Evolutionary conservation across 108 stramenopile species (phyloP).

Genomic region (Fistulifera pelliculosa): DNA sequence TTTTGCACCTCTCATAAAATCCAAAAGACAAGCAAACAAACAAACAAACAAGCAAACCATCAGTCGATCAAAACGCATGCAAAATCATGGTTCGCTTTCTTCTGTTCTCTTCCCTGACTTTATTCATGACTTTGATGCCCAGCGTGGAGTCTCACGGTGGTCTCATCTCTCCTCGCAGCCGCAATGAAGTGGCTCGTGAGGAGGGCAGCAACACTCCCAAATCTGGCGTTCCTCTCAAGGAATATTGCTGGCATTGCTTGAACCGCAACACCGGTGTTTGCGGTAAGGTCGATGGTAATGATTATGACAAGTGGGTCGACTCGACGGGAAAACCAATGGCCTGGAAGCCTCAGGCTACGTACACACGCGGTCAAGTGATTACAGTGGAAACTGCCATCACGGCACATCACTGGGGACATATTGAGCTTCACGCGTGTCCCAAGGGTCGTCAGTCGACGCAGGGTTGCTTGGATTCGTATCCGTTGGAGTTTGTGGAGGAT

Average conservation of each 20-base stretch:
- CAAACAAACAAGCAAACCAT: too few species aligned
- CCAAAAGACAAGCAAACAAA: too few species aligned
- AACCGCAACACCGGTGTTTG: constrained; percentile 10
- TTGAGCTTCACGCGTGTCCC: constrained; percentile 32
- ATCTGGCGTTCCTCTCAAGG: neutral
- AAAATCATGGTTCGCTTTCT: too few species aligned
- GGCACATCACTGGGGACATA: constrained; percentile 43
- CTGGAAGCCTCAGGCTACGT: constrained; percentile 24
- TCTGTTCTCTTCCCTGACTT: too few species aligned
- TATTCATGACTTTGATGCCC: too few species aligned
- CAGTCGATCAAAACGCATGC: too few species aligned
- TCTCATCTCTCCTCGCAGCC: constrained; percentile 27
- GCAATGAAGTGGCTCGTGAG: constrained; percentile 24
- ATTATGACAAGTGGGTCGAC: constrained; percentile 29
- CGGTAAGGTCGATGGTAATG: constrained; percentile 15
- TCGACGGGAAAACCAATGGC: constrained; percentile 19
- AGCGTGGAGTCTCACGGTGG: constrained; percentile 26
- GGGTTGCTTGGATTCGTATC: constrained; percentile 45
- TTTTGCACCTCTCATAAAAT: too few species aligned
- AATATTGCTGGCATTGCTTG: constrained; percentile 10
- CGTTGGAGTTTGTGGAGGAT: constrained; percentile 43
- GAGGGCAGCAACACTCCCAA: constrained; percentile 8
- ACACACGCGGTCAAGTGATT: constrained; percentile 24
- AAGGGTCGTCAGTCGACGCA: constrained; percentile 32
- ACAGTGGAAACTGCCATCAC: constrained; percentile 29